phyloP scores from a whole-genome alignment of 495 filamentous ascomycete species.

The Cenococcum geophilum region DNA sequence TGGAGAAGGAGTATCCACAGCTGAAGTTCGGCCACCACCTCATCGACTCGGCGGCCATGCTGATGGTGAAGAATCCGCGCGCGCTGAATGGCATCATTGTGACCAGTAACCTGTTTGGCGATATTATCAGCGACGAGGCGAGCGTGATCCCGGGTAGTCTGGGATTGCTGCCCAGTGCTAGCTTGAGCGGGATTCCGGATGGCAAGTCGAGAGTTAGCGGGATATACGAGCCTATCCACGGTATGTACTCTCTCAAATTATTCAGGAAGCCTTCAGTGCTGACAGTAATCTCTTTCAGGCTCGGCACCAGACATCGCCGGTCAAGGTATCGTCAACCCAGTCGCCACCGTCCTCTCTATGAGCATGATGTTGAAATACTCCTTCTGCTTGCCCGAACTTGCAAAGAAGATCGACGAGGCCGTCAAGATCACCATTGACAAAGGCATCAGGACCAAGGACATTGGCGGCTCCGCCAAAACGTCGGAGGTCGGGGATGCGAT shows the following conservation, averaged over 20 bases:
- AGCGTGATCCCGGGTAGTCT: conserved; percentile 91
- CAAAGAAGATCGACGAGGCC: conserved; percentile 69
- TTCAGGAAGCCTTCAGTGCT: background rate
- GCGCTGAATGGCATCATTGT: conserved; percentile 89
- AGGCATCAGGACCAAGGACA: conserved; percentile 68
- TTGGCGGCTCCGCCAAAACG: conserved; percentile 67
- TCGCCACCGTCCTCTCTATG: conserved; percentile 77
- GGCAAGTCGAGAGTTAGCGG: conserved; percentile 67
- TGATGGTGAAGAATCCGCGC: conserved; percentile 92
- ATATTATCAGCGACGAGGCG: conserved; percentile 95
- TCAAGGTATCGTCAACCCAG: conserved; percentile 76
- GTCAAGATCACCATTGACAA: conserved; percentile 70
- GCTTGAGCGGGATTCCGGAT: conserved; percentile 80
- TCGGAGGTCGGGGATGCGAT: conserved; percentile 79
- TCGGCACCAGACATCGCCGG: conserved; percentile 75
- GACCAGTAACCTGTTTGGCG: conserved; percentile 91
- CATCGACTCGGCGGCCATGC: conserved; percentile 93
- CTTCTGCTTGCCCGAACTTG: conserved; percentile 65
- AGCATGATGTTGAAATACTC: conserved; percentile 93
- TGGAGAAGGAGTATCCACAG: conserved; percentile 81
- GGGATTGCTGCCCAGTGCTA: conserved; percentile 84
- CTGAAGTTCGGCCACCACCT: conserved; percentile 81
- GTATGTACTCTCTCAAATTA: conserved; percentile 39
- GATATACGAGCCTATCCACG: conserved; percentile 98
- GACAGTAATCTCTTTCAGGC: conserved; percentile 33